These are phyloP conservation scores for Blastocystis sp. DNA, from an alignment of 352 stramenopile genomes.

Conservation along the genomic window DNA sequence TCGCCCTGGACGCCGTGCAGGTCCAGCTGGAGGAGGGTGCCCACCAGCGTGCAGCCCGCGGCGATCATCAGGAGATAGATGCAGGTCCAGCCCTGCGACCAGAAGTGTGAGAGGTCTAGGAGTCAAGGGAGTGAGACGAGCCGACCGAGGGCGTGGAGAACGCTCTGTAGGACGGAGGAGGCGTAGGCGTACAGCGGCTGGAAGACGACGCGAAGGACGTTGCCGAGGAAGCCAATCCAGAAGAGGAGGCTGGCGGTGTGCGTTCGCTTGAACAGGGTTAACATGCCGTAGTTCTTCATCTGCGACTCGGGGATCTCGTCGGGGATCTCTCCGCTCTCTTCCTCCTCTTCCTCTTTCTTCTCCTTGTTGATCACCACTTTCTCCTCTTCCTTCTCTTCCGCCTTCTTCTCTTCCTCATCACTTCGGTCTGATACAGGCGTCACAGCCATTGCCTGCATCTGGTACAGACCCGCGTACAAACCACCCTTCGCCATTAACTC, in stretches of 20 bases:
- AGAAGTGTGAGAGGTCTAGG: neutral
- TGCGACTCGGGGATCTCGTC: neutral
- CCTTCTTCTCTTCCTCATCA: constrained; percentile 10
- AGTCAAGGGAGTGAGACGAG: neutral
- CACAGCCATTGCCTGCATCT: constrained; percentile 17
- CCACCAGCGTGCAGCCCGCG: neutral
- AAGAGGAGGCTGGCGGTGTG: neutral
- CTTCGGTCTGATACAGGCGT: neutral
- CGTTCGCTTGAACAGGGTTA: neutral
- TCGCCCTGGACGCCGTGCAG: constrained; percentile 13
- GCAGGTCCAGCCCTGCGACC: neutral
- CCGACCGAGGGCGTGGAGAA: neutral
- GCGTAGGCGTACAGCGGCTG: neutral
- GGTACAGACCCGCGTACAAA: constrained; percentile 77
- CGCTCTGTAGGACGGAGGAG: neutral
- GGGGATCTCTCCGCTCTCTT: neutral
- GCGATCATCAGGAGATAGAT: neutral
- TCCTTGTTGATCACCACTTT: neutral
- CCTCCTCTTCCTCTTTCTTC: neutral
- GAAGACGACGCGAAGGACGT: neutral
- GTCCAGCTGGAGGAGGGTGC: neutral
- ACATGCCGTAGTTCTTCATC: neutral
- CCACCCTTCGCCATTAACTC: constrained; percentile 80
- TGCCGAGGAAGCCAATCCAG: constrained; percentile 31
- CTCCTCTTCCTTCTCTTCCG: constrained; percentile 8